Base-by-base conservation (phyloP, 2,329 filamentous ascomycete species). In the Aspergillus brasiliensis region DNA sequence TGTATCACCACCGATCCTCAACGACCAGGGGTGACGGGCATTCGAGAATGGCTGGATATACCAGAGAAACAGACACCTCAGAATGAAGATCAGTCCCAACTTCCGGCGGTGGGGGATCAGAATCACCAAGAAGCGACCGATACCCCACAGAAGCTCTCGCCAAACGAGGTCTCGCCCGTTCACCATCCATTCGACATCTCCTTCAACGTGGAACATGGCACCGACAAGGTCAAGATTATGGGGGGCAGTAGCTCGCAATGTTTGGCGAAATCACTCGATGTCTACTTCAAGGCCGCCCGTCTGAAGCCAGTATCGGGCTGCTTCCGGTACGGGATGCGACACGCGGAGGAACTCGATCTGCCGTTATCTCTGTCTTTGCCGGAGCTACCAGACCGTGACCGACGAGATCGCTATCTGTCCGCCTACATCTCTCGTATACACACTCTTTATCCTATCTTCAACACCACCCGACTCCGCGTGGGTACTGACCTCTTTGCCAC, bases 1-100 rank as follows among this genome's bases (percentile, higher is more conserved):
- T 71, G 69, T 38, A 55, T 66, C 17, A 71, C 69, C 1, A 66
- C 62, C 4, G 66, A 71, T 61, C 68, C 67, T 1, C 67, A 67
- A 34, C 64, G 68, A 21, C 65, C 69, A 2, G 62, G 62, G 2
- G 57, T 57, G 11, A 51, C 62, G 10, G 62, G 61, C 1, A 40
- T 65, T 4, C 42, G 62, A 21, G 60, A 63, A 38, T 65, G 62
- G 62, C 19, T 65, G 15, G 61, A 65, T 8, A 15, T 55, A 8
- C 54, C 60, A 6, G 58, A 61, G 19, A 63, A 59, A 42, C 48
- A 46, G 19, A 5, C 42, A 3, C 34, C 42, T 4, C 21, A 5
- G 5, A 49, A 23, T 7, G 49, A 37, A 5, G 27, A 51, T 2
- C 49, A 10, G 27, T 10, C 21, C 8, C 49, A 51, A 11, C 49